Evolutionary conservation across 2,329 filamentous ascomycete species (phyloP).

Genomic region (Fusarium odoratissimum): DNA sequence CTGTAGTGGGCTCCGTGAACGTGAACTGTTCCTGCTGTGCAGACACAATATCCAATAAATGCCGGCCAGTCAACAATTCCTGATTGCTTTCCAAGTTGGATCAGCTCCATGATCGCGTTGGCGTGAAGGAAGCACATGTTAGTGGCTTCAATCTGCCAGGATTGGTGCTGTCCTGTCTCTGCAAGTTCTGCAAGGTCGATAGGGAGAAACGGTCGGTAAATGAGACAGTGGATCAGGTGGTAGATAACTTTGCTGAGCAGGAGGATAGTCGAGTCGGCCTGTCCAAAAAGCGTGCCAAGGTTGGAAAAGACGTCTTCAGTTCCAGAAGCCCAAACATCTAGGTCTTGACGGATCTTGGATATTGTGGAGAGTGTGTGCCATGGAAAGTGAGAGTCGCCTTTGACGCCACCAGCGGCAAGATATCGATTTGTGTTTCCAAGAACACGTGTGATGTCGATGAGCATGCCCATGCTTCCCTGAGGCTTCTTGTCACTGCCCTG

Average conservation of each 20-base stretch:
- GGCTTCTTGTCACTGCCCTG: constrained; percentile 75
- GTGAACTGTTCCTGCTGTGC: constrained; percentile 87
- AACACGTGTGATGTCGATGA: constrained; percentile 86
- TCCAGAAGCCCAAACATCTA: constrained; percentile 86
- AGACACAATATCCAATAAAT: constrained; percentile 88
- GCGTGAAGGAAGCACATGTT: constrained; percentile 89
- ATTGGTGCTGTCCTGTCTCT: constrained; percentile 85
- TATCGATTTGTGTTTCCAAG: constrained; percentile 87
- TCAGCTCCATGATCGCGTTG: constrained; percentile 86
- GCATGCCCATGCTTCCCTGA: constrained; percentile 81
- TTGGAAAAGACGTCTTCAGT: constrained; percentile 84
- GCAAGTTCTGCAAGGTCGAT: constrained; percentile 85
- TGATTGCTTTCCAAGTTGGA: constrained; percentile 80
- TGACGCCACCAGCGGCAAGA: constrained; percentile 85
- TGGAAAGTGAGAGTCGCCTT: constrained; percentile 89
- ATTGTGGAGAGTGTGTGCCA: constrained; percentile 89
- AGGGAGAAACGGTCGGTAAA: constrained; percentile 88
- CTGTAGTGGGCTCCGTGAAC: constrained; percentile 87
- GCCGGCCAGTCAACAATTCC: constrained; percentile 85
- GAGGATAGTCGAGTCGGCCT: constrained; percentile 80
- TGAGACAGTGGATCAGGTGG: constrained; percentile 85
- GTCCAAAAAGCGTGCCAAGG: constrained; percentile 79
- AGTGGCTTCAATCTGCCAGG: constrained; percentile 92
- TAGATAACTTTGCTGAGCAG: constrained; percentile 89
- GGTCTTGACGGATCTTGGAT: constrained; percentile 85